A percentile compares a stretch with the other conserved stretches of the same genome.
phyloP scores from a whole-genome alignment of 768 basidiomycete genomes.

The Amanita exitialis region DNA sequence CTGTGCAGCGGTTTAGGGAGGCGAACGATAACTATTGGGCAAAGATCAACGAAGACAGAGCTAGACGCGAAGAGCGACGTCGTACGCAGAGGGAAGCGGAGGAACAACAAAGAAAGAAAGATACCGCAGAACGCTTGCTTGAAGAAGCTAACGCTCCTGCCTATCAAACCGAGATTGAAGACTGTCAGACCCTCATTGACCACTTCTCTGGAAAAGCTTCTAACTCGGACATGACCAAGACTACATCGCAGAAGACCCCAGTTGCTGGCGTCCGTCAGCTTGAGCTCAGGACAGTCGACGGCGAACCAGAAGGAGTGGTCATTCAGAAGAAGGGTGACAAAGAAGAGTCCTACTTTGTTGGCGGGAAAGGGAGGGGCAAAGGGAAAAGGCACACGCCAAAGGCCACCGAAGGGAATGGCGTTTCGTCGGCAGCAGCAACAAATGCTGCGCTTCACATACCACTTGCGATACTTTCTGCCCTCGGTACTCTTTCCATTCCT shows the following conservation, averaged over 20 bases:
- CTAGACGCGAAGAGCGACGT: constrained; percentile 67
- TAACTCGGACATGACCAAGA: constrained; percentile 32
- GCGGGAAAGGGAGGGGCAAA: constrained; percentile 55
- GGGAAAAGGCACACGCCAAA: constrained; percentile 38
- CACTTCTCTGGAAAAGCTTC: constrained; percentile 62
- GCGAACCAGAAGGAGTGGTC: constrained; percentile 56
- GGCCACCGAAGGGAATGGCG: constrained; percentile 16
- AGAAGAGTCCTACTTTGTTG: constrained; percentile 74
- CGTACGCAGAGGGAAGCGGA: constrained; percentile 69
- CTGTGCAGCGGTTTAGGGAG: constrained; percentile 61
- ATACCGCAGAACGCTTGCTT: constrained; percentile 67
- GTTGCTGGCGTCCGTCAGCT: constrained; percentile 67
- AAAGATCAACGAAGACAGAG: constrained; percentile 85
- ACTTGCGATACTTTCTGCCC: constrained; percentile 77
- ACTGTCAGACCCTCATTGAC: constrained; percentile 89
- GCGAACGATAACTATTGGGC: constrained; percentile 73
- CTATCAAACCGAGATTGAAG: constrained; percentile 89
- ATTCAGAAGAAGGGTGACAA: constrained; percentile 89
- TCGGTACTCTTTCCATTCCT: constrained; percentile 82
- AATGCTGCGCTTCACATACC: constrained; percentile 55
- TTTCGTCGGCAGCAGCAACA: constrained; percentile 11
- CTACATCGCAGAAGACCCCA: constrained; percentile 30
- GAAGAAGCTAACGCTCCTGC: constrained; percentile 91
- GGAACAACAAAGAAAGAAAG: constrained; percentile 72
- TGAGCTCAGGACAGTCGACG: constrained; percentile 79